Evolutionary conservation across 331 rosid genomes (phyloP).

Genomic region (Spiraea crenata): DNA sequence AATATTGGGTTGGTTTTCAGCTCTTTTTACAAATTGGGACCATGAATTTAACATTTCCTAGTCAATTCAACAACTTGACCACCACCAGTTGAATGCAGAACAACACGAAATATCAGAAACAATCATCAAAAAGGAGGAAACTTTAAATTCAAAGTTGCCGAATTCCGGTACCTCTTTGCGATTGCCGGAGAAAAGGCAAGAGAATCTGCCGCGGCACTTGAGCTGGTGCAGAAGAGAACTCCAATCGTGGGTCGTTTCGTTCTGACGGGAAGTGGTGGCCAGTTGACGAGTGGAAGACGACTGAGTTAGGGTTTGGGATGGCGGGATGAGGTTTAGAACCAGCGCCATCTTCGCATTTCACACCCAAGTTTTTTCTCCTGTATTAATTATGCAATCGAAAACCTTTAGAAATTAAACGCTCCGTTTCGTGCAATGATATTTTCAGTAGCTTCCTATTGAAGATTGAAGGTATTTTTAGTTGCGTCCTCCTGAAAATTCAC

Average conservation of each 20-base stretch:
- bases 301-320: conserved; percentile 23
- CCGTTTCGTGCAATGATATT: too few relatives aligned
- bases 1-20: neutral
- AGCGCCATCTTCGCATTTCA: conserved; percentile 47
- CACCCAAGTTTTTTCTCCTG: neutral
- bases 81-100: neutral
- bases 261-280: conserved; percentile 17
- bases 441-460: too few relatives aligned
- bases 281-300: conserved; percentile 14
- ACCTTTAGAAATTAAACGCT: too few relatives aligned
- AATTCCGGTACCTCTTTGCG: conserved; percentile 50
- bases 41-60: neutral
- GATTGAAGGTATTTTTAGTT: too few relatives aligned
- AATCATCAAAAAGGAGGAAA: neutral
- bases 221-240: conserved; percentile 43
- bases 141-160: neutral
- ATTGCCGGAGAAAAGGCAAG: conserved; percentile 71
- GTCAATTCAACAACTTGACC: neutral
- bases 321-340: conserved; percentile 54
- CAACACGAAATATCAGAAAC: neutral
- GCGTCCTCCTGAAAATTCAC: too few relatives aligned
- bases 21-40: neutral
- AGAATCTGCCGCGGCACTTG: conserved; percentile 54
- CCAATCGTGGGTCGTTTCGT: conserved; percentile 35
- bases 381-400: neutral